Conservation (phyloP, 306 rosid species). For the Arachis hypogaea region DNA sequence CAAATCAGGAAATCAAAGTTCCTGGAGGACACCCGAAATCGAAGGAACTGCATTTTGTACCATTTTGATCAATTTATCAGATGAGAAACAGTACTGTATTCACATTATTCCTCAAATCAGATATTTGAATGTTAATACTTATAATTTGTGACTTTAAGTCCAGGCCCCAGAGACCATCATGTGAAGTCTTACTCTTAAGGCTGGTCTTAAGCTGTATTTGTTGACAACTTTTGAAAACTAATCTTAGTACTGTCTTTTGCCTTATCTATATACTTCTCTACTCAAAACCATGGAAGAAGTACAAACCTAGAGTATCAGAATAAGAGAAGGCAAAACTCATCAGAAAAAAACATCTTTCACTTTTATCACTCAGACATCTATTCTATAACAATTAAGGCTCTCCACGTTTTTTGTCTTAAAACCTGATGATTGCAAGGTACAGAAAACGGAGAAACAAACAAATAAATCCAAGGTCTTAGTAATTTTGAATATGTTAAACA, state of each 20-base stretch:
- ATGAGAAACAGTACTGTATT: neutral
- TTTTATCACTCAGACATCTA: neutral
- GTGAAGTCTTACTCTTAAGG: neutral
- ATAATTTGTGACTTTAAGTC: neutral
- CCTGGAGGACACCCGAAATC: constrained; percentile 10
- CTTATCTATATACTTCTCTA: constrained; percentile 10
- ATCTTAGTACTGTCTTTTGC: neutral
- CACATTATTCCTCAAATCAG: constrained; percentile 7
- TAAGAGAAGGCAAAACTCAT: neutral
- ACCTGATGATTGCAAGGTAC: constrained; percentile 16
- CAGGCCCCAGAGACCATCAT: constrained; percentile 9
- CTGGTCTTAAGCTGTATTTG: neutral
- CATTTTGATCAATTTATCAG: constrained; percentile 8
- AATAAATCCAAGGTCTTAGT: constrained; percentile 2
- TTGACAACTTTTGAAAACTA: constrained; percentile 8
- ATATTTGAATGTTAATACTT: neutral
- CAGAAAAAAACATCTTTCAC: neutral
- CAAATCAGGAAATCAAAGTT: constrained; percentile 24
- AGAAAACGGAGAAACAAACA: neutral
- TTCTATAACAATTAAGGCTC: neutral
- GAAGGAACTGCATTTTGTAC: constrained; percentile 12
- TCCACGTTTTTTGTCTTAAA: neutral
- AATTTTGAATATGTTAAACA: constrained; percentile 39
- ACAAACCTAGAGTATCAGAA: constrained; percentile 1
- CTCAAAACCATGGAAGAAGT: constrained; percentile 6